phyloP scores from a whole-genome alignment of 805 yeast genomes.

The Saccharomycopsis fodiens region DNA sequence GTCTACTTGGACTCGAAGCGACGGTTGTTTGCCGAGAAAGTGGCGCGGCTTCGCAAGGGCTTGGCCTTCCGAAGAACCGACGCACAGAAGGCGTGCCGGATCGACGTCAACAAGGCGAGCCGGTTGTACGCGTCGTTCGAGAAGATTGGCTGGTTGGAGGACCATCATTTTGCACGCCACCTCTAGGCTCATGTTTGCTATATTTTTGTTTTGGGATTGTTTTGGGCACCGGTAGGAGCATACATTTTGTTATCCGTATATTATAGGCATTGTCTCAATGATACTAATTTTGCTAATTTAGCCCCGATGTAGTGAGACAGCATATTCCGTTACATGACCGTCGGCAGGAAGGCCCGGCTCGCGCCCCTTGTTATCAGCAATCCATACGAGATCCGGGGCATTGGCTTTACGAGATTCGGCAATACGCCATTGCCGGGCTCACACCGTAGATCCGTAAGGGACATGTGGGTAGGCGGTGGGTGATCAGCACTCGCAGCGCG shows the following conservation, averaged over 20 bases:
- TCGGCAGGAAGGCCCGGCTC: too few relatives aligned
- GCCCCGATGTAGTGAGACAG: too few relatives aligned
- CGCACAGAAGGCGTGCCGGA: conserved; percentile 95
- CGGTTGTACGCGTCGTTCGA: conserved; percentile 86
- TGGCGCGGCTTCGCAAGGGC: conserved; percentile 58
- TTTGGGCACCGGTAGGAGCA: not conserved
- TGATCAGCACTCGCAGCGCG: too few relatives aligned
- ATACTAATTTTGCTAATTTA: too few relatives aligned
- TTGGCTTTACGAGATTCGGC: too few relatives aligned
- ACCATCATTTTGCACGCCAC: conserved; percentile 53
- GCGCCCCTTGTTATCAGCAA: too few relatives aligned
- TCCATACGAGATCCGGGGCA: too few relatives aligned
- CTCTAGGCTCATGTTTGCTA: conserved; percentile 2
- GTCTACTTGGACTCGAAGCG: conserved; percentile 76
- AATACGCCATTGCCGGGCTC: too few relatives aligned
- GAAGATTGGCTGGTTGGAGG: conserved; percentile 86
- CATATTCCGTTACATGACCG: too few relatives aligned
- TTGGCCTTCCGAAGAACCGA: conserved; percentile 92
- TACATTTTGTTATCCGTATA: not conserved
- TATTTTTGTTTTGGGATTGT: not conserved
- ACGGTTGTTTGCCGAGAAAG: conserved; percentile 84
- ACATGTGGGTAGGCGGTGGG: too few relatives aligned
- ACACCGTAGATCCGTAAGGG: too few relatives aligned
- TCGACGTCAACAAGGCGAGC: conserved; percentile 94
- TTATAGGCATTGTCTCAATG: too few relatives aligned